Base-by-base conservation (phyloP, 768 basidiomycete genomes). In the Hericium rajendrae region DNA sequence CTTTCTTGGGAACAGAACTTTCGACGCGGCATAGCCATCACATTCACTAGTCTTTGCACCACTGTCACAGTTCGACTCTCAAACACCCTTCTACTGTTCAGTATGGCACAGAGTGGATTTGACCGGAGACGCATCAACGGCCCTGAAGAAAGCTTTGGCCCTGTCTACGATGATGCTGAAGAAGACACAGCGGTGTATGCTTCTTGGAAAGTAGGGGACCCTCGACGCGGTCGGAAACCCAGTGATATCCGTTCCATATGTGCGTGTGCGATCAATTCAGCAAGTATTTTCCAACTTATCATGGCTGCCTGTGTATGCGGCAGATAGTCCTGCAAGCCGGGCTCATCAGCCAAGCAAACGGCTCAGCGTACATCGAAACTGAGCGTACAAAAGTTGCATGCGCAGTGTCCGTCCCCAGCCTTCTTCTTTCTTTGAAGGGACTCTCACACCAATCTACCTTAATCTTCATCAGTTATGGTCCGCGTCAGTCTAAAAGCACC, bases 341-440 rank as follows among this genome's bases (percentile, higher is more conserved):
- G 9, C 74, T 98, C 13, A 92, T 97, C 55, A 87, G 74, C 60
- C 93, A 97, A 71, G 95, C 97, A 1, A 94, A 93, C 67, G 97
- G 97, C 1, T 97, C 94, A 16, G 94, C 93, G 11, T 99, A 98
- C 68, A 89, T 99, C 64, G 97, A 99, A 72, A 88, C 87, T 1
- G 88, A 89, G 57, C 80, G 80, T 56, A 90, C 91, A 0, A 99
- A 99, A 73, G 84, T 99, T 61, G 94, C 93, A 4, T 97, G 93
- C 68, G 93, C 97, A 43, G 91, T 98, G 94, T 97, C 64, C 57
- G 52, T 59, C 53, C 38, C 51, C 43, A 51, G 57, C 39, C 56
- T 58, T 60, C 56, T 57, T 26, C 26, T 26, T 26, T 26, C 26
- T 26, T 26, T 26, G 26, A 26, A 26, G 26, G 5, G 26, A 26